phyloP scores from a whole-genome alignment of 805 yeast genomes.

The Ogataea chonburiensis region DNA sequence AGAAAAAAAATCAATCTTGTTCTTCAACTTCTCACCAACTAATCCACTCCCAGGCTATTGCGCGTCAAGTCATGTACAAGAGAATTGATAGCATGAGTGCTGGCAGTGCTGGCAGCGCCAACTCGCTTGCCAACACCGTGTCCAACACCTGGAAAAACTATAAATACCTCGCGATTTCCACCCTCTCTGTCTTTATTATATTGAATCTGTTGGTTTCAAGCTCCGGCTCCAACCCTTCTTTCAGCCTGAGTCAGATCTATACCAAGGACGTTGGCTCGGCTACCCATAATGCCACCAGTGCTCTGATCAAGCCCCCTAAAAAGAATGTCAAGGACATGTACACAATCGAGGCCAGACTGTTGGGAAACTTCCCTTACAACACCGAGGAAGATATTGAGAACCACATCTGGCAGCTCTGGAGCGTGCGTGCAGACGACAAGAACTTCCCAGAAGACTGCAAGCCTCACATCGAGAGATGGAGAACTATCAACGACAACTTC shows the following conservation, averaged over 20 bases:
- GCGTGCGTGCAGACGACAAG: constrained; percentile 28
- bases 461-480: constrained; percentile 35
- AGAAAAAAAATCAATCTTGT: constrained; percentile 7
- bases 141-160: constrained; percentile 24
- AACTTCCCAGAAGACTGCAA: constrained; percentile 33
- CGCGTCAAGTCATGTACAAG: constrained; percentile 16
- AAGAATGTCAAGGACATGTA: constrained; percentile 31
- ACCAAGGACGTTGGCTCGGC: constrained; percentile 21
- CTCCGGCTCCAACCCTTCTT: constrained; percentile 14
- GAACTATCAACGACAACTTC: constrained; percentile 30
- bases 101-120: constrained; percentile 7
- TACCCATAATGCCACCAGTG: constrained; percentile 14
- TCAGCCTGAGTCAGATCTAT: constrained; percentile 20
- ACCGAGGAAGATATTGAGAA: constrained; percentile 27
- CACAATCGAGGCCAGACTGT: constrained; percentile 31
- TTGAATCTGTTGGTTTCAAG: constrained; percentile 21
- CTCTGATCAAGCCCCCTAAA: constrained; percentile 21
- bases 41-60: background rate
- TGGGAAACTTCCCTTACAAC: constrained; percentile 32
- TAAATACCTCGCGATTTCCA: constrained; percentile 23
- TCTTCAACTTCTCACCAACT: no score
- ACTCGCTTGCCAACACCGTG: constrained; percentile 7
- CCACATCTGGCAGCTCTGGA: constrained; percentile 34
- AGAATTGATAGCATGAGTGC: constrained; percentile 19
- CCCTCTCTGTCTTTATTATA: constrained; percentile 23